Evolutionary conservation across 305 asterid species (phyloP).

Genomic region (Solanum hybrid): DNA sequence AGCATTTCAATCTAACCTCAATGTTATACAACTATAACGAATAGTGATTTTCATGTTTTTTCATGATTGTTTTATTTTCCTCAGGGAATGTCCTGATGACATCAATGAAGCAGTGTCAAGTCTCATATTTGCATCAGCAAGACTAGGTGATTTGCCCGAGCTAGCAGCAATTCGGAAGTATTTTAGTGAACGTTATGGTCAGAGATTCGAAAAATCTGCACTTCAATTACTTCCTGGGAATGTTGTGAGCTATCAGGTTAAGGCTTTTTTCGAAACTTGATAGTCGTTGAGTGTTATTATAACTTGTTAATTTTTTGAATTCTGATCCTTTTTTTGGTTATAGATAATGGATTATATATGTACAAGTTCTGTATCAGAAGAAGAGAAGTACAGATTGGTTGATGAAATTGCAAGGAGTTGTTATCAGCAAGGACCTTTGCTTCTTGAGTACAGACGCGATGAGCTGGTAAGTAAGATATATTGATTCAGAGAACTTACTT

Average conservation of each 20-base stretch:
- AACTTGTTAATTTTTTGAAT: background rate
- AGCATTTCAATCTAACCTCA: background rate
- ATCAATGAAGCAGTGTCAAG: conserved; percentile 70
- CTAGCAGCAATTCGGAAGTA: conserved; percentile 47
- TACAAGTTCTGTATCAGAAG: conserved; percentile 35
- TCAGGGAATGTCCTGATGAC: conserved; percentile 71
- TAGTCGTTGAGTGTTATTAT: background rate
- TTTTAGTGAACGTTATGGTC: conserved; percentile 53
- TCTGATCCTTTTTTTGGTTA: background rate
- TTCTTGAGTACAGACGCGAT: conserved; percentile 41
- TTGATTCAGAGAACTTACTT: background rate
- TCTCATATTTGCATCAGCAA: conserved; percentile 66
- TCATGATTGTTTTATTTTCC: background rate
- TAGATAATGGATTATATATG: conserved; percentile 42
- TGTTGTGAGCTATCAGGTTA: conserved; percentile 58
- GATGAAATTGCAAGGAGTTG: conserved; percentile 39
- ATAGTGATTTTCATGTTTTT: too few relatives aligned
- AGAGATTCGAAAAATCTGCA: conserved; percentile 33
- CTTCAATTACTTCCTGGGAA: conserved; percentile 56
- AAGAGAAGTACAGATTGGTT: conserved; percentile 43
- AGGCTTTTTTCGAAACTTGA: background rate
- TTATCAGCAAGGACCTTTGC: conserved; percentile 30
- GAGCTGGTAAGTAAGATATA: conserved; percentile 8
- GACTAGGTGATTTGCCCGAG: conserved; percentile 79
- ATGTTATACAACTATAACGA: too few relatives aligned